Conservation (phyloP, 1,284 basidiomycete genomes). For the Ustilago crameri region DNA sequence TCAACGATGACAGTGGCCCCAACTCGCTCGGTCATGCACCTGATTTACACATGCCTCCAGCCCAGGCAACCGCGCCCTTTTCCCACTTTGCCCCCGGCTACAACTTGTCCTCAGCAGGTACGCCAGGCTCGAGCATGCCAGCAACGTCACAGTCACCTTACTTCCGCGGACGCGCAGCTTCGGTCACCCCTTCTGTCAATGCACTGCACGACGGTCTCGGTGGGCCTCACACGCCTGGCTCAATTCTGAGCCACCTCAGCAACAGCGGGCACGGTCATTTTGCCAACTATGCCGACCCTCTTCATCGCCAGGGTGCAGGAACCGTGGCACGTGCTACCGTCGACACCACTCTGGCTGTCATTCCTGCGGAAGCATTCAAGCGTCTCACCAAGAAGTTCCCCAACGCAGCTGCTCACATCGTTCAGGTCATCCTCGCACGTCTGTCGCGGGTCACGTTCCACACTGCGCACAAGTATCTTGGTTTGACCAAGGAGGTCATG, state of each 20-base stretch:
- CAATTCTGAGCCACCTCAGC: conserved; percentile 50
- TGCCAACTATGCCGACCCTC: conserved; percentile 10
- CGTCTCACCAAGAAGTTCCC: conserved; percentile 91
- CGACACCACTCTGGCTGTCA: conserved; percentile 96
- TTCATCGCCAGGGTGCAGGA: conserved; percentile 46
- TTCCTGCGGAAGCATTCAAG: conserved; percentile 95
- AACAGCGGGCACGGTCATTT: conserved; percentile 36
- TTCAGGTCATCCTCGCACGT: conserved; percentile 94
- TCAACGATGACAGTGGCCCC: conserved; percentile 15
- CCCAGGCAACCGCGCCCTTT: conserved; percentile 57
- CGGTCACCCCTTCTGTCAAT: conserved; percentile 21
- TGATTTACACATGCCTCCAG: conserved; percentile 57
- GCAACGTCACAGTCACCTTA: conserved; percentile 25
- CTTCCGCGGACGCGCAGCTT: conserved; percentile 31
- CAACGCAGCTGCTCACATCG: conserved; percentile 95
- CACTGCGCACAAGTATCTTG: conserved; percentile 93
- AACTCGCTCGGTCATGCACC: conserved; percentile 32
- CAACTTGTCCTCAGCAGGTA: conserved; percentile 24
- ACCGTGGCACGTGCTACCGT: conserved; percentile 86
- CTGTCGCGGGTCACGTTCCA: conserved; percentile 96
- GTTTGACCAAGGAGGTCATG: conserved; percentile 92
- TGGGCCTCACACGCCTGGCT: conserved; percentile 54
- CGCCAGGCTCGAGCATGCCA: conserved; percentile 17
- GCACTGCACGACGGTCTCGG: conserved; percentile 30
- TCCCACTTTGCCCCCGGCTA: conserved; percentile 40